Evolutionary conservation across 2,329 filamentous ascomycete genomes (phyloP).

Genomic region (Phialophora expanda): DNA sequence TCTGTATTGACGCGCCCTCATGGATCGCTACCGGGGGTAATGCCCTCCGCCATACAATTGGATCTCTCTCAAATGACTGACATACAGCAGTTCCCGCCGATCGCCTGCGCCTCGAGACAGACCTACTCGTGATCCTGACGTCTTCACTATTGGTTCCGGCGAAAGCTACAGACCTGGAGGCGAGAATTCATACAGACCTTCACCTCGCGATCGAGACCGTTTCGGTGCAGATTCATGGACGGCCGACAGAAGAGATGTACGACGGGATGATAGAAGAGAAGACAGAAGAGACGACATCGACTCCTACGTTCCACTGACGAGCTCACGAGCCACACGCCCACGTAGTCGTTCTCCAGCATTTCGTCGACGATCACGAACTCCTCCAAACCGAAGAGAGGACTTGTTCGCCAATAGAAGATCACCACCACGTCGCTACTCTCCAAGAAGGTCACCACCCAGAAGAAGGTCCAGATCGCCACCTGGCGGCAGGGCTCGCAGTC

Average conservation of each 20-base stretch:
- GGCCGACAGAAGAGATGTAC: constrained; percentile 31
- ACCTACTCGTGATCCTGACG: constrained; percentile 35
- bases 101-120: constrained; percentile 35
- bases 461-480: constrained; percentile 51
- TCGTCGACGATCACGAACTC: constrained; percentile 52
- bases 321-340: constrained; percentile 31
- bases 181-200: constrained; percentile 38
- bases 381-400: constrained; percentile 48
- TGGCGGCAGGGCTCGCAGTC: constrained; percentile 43
- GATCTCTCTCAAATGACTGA: constrained; percentile 19
- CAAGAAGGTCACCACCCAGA: constrained; percentile 48
- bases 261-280: constrained; percentile 37
- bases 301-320: constrained; percentile 38
- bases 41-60: constrained; percentile 6
- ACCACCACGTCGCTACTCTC: constrained; percentile 49
- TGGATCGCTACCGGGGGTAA: constrained; percentile 35
- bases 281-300: constrained; percentile 39
- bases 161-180: constrained; percentile 42
- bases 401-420: constrained; percentile 47
- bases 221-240: constrained; percentile 36
- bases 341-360: constrained; percentile 52
- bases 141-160: constrained; percentile 39
- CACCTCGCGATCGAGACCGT: constrained; percentile 31
- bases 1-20: constrained; percentile 6
- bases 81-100: constrained; percentile 27